A percentile compares a stretch with the other conserved stretches of the same genome.
Conservation (phyloP, 2,329 filamentous ascomycete genomes). For the Talaromyces sp. region DNA sequence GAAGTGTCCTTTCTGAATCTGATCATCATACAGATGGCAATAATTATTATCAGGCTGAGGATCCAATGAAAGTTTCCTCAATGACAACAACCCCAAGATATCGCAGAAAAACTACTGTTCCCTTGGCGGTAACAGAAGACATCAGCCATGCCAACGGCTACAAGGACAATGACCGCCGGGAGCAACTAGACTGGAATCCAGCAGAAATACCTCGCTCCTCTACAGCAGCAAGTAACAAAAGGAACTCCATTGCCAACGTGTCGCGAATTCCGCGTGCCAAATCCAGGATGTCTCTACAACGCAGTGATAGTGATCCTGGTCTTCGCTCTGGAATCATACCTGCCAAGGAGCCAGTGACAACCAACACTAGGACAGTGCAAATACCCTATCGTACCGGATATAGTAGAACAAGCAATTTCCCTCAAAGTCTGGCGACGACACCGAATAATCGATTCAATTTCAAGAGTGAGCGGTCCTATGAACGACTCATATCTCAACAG, state of each 20-base stretch:
- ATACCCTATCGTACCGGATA: conserved; percentile 20
- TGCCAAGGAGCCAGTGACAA: conserved; percentile 20
- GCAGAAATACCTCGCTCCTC: conserved; percentile 23
- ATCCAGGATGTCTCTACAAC: conserved; percentile 20
- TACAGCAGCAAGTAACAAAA: conserved; percentile 19
- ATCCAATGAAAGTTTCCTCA: neutral
- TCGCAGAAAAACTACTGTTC: conserved; percentile 6
- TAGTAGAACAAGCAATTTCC: conserved; percentile 21
- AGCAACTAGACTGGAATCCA: conserved; percentile 26
- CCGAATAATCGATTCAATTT: conserved; percentile 37
- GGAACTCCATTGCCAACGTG: conserved; percentile 33
- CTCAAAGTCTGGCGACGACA: conserved; percentile 31
- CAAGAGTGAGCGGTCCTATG: conserved; percentile 36
- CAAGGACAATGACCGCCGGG: conserved; percentile 9
- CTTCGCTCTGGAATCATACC: neutral
- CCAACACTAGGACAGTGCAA: conserved; percentile 18
- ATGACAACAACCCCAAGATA: neutral
- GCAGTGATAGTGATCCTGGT: conserved; percentile 12
- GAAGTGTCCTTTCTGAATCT: conserved; percentile 13
- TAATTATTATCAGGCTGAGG: neutral
- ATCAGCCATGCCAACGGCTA: conserved; percentile 20
- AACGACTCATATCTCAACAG: conserved; percentile 28
- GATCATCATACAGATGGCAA: neutral
- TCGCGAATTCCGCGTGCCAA: conserved; percentile 26
- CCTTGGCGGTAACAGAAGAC: conserved; percentile 17